These are phyloP conservation scores for Sarocladium strictum DNA, from an alignment of 2,329 filamentous ascomycete genomes.

Conservation along the genomic window DNA sequence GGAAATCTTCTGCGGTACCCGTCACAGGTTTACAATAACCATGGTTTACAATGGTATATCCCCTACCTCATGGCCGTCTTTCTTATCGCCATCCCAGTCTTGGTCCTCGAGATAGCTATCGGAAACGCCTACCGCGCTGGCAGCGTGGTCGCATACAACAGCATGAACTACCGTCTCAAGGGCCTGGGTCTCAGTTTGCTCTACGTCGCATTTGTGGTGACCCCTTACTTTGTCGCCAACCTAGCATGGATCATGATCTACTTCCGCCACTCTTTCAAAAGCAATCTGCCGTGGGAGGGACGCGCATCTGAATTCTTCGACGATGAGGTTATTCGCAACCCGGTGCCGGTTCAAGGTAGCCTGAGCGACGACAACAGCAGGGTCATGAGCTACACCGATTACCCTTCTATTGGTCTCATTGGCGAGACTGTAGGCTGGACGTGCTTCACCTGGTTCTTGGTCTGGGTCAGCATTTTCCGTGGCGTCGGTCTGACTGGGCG, in stretches of 20 bases:
- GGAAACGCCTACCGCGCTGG: slow-evolving; percentile 58
- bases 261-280: slow-evolving; percentile 49
- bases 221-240: slow-evolving; percentile 51
- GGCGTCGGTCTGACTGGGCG: slow-evolving; percentile 52
- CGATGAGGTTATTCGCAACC: slow-evolving; percentile 41
- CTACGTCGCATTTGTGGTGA: slow-evolving; percentile 48
- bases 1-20: slow-evolving; percentile 53
- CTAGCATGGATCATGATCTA: slow-evolving; percentile 55
- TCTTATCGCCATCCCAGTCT: slow-evolving; percentile 48
- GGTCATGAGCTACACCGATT: slow-evolving; percentile 38
- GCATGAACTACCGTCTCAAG: slow-evolving; percentile 45
- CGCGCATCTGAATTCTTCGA: slow-evolving; percentile 47
- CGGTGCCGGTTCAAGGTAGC: slow-evolving; percentile 32
- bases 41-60: slow-evolving; percentile 55
- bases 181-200: slow-evolving; percentile 47
- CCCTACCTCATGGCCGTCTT: slow-evolving; percentile 51
- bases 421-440: slow-evolving; percentile 54
- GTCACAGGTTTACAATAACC: slow-evolving; percentile 54
- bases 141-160: slow-evolving; percentile 48
- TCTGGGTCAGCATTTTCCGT: slow-evolving; percentile 55
- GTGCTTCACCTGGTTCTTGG: slow-evolving; percentile 52
- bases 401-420: slow-evolving; percentile 39
- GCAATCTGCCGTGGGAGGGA: slow-evolving; percentile 47
- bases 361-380: slow-evolving; percentile 29
- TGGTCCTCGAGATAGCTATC: slow-evolving; percentile 59